These are phyloP conservation scores for Aspergillus sojae DNA, from an alignment of 2,329 filamentous ascomycete species.

Conservation along the genomic window DNA sequence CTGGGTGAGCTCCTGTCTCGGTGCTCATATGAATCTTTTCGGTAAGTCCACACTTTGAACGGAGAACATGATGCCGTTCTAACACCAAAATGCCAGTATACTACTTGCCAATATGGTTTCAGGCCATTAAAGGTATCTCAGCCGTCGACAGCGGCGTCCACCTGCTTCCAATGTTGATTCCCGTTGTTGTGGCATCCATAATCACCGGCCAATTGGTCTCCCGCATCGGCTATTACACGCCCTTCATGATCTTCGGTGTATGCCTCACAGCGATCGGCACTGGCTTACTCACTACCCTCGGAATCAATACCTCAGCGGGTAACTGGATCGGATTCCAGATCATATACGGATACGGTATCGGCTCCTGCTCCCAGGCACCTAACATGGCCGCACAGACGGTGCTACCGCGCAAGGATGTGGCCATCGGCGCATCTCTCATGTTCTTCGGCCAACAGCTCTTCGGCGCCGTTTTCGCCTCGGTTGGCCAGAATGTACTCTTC, in stretches of 20 bases:
- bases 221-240: constrained; percentile 40
- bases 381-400: constrained; percentile 39
- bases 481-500: constrained; percentile 32
- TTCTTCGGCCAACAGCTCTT: constrained; percentile 40
- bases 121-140: constrained; percentile 47
- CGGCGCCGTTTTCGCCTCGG: constrained; percentile 51
- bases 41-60: background rate
- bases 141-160: constrained; percentile 49
- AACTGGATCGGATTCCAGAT: constrained; percentile 45
- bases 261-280: constrained; percentile 41
- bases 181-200: constrained; percentile 37
- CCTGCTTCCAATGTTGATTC: constrained; percentile 38
- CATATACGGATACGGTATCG: constrained; percentile 37
- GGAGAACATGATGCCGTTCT: background rate
- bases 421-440: constrained; percentile 38
- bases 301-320: constrained; percentile 31
- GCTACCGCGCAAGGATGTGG: constrained; percentile 32
- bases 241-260: constrained; percentile 37
- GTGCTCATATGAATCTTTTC: background rate
- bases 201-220: constrained; percentile 31
- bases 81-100: constrained; percentile 23
- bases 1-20: constrained; percentile 13
- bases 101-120: constrained; percentile 51
- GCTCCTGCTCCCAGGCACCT: constrained; percentile 39
- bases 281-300: constrained; percentile 45